Percentiles rank a stretch among this genome's conserved stretches.
phyloP scores from a whole-genome alignment of 2,329 filamentous ascomycete species.

The Lecanosticta acicola region DNA sequence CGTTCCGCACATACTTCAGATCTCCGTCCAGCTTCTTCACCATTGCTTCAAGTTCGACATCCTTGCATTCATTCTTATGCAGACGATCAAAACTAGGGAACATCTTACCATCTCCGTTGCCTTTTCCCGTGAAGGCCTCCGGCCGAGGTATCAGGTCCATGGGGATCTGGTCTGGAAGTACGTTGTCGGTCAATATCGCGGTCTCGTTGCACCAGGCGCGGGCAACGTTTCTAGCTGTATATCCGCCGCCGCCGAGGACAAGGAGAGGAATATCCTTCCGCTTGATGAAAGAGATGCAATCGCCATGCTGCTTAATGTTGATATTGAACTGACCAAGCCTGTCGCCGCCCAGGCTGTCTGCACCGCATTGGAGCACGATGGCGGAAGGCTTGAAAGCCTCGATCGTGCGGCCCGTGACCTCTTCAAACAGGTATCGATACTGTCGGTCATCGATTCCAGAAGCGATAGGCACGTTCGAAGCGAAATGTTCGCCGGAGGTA shows the following conservation, averaged over 20 bases:
- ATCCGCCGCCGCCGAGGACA: conserved; percentile 89
- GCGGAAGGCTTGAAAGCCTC: conserved; percentile 80
- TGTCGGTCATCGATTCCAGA: conserved; percentile 66
- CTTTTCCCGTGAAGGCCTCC: conserved; percentile 73
- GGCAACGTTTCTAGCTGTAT: conserved; percentile 93
- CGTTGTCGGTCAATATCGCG: conserved; percentile 73
- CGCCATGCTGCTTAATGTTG: conserved; percentile 88
- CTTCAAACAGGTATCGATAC: conserved; percentile 79
- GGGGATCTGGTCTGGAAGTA: conserved; percentile 69
- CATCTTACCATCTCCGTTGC: conserved; percentile 63
- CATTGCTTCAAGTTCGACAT: conserved; percentile 71
- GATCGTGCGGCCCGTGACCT: conserved; percentile 70
- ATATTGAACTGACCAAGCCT: conserved; percentile 93
- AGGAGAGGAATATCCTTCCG: conserved; percentile 72
- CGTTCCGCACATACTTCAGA: conserved; percentile 73
- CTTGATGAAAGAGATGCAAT: conserved; percentile 87
- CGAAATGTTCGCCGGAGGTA: conserved; percentile 68
- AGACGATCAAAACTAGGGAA: conserved; percentile 77
- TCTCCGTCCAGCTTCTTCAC: conserved; percentile 77
- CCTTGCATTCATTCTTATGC: conserved; percentile 61
- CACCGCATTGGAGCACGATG: conserved; percentile 92
- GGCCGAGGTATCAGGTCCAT: conserved; percentile 71
- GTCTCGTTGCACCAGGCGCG: conserved; percentile 97
- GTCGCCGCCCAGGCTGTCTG: conserved; percentile 89
- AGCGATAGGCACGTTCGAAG: conserved; percentile 63